Base-by-base conservation (phyloP, 139 green algal species). In the Dunaliella primolecta region DNA sequence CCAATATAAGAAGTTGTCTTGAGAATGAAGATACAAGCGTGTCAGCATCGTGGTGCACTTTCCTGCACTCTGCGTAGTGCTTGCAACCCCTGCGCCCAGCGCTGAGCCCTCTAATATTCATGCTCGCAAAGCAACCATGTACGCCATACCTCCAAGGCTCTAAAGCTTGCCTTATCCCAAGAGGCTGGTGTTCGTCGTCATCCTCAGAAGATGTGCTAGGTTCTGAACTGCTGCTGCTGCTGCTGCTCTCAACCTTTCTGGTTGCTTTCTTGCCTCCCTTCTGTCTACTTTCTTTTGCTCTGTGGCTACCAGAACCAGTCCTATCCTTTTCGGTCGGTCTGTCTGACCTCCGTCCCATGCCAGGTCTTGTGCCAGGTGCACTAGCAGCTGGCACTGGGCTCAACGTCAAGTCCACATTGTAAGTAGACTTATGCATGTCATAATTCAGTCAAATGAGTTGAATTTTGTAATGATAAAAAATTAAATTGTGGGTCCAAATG, bases 361-460 rank as follows among this genome's bases (percentile, higher is more conserved):
- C 70, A 32, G 34, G 77, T 3, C 20, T 21, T 70, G 33, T 36
- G 20, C 21, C 56, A 15, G 56, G 56, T 2, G 29, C 75, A 30
- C 37, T 80, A 23, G 29, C 75, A 23, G 75, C 2, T 1, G 75
- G 21, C 75, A 31, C 38, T 20, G 15, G 29, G 30, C 75, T 80
- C 15, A 84, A 56, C 20, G 80, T 84, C 31, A 84, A 31, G 56
- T 84, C 80, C 0, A 84, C 55, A 33, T 84, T 70, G 30, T 84
- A 84, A 2, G 55, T 84, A 0, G 80, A 57, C 25, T 84, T 84
- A 32, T 77, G 46, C 46, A 64, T 64, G 7, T 7, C 46, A 64
- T 64, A 15, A n/a, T n/a, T n/a, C n/a, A n/a, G n/a, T n/a, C n/a
- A n/a, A n/a, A n/a, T n/a, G n/a, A n/a, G n/a, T n/a, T n/a, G n/a